Conservation (phyloP, 495 filamentous ascomycete genomes). For the Hypoxylon crocopeplum region DNA sequence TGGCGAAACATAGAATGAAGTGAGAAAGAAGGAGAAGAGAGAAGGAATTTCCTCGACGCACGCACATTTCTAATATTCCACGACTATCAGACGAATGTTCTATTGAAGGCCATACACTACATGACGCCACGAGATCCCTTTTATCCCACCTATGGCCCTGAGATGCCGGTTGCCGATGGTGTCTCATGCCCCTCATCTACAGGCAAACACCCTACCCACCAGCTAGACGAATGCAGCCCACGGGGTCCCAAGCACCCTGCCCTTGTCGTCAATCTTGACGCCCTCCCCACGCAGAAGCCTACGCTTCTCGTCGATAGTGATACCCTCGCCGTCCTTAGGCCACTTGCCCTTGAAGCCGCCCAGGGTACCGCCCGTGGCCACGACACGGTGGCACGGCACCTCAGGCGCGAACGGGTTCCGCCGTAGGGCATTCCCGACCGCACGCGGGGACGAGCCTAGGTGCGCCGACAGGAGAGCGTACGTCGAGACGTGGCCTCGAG, state of each 20-base stretch:
- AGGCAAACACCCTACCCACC: too few relatives aligned
- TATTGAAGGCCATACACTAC: too few relatives aligned
- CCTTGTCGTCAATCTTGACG: conserved; percentile 47
- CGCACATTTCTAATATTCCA: too few relatives aligned
- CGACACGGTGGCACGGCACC: conserved; percentile 62
- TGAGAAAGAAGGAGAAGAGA: too few relatives aligned
- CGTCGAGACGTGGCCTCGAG: conserved; percentile 71
- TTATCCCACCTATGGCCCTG: too few relatives aligned
- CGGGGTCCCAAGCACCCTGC: conserved; percentile 53
- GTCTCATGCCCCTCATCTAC: too few relatives aligned
- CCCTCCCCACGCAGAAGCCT: conserved; percentile 49
- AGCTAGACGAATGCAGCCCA: conserved; percentile 44
- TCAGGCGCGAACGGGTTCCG: conserved; percentile 72
- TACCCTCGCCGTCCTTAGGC: conserved; percentile 47
- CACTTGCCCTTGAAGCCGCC: conserved; percentile 60
- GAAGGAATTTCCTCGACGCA: too few relatives aligned
- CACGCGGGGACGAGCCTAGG: conserved; percentile 73
- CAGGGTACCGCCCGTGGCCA: conserved; percentile 52
- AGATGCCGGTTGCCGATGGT: too few relatives aligned
- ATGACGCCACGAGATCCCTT: too few relatives aligned
- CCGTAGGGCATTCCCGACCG: conserved; percentile 79
- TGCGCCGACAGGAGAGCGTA: conserved; percentile 58
- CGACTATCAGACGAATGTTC: too few relatives aligned
- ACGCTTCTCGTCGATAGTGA: conserved; percentile 53
- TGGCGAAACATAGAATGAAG: too few relatives aligned